Percentiles rank a stretch among this genome's conserved stretches.
Conservation (phyloP, 2,329 filamentous ascomycete species). For the Diaporthe helianthi region DNA sequence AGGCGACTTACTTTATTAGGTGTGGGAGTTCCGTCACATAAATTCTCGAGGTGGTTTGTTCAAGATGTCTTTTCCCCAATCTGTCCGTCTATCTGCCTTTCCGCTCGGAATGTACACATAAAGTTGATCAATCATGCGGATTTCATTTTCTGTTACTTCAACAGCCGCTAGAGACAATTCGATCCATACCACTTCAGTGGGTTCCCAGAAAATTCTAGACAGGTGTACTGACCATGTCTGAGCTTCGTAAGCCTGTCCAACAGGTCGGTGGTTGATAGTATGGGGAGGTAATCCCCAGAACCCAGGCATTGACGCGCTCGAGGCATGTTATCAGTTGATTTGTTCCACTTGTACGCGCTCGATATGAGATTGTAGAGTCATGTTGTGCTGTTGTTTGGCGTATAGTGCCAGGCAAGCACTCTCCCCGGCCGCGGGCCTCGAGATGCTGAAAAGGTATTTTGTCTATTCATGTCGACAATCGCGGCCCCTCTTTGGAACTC, state of each 20-base stretch:
- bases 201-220: too few relatives aligned
- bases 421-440: neutral
- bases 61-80: neutral
- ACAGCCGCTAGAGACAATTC: neutral
- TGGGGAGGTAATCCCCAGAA: too few relatives aligned
- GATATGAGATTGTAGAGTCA: neutral
- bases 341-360: neutral
- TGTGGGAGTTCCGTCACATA: too few relatives aligned
- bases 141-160: neutral
- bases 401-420: neutral
- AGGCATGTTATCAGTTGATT: neutral
- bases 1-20: too few relatives aligned
- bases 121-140: too few relatives aligned
- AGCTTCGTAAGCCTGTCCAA: neutral
- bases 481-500: conserved; percentile 7
- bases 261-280: neutral
- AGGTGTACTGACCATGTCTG: neutral
- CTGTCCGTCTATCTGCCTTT: too few relatives aligned
- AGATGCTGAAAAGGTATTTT: conserved; percentile 16
- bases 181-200: neutral
- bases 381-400: neutral
- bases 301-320: neutral
- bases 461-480: conserved; percentile 28
- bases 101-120: too few relatives aligned
- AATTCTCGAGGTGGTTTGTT: neutral